Evolutionary conservation across 2,329 filamentous ascomycete species (phyloP).

Genomic region (Xylariaceae sp.): DNA sequence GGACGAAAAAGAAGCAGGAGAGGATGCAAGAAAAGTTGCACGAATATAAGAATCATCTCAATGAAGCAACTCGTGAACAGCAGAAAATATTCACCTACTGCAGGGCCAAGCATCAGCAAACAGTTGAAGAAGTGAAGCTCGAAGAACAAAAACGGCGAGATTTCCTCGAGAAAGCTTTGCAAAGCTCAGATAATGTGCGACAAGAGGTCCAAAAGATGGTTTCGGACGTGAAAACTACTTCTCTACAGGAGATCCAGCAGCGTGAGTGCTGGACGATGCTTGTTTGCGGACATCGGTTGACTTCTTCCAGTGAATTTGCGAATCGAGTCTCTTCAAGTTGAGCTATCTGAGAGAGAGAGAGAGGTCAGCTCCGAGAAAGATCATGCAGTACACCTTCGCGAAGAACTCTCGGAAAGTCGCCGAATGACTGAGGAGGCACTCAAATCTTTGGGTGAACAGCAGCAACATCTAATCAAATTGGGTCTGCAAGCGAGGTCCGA

Average conservation of each 20-base stretch:
- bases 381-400: slow-evolving; percentile 15
- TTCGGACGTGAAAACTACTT: slow-evolving; percentile 10
- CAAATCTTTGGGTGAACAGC: slow-evolving; percentile 18
- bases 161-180: slow-evolving; percentile 26
- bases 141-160: slow-evolving; percentile 35
- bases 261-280: slow-evolving; percentile 12
- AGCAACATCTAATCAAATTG: slow-evolving; percentile 20
- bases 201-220: slow-evolving; percentile 19
- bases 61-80: slow-evolving; percentile 46
- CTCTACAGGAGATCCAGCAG: slow-evolving; percentile 16
- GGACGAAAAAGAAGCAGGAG: slow-evolving; percentile 19
- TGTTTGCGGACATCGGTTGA: slow-evolving; percentile 9
- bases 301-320: slow-evolving; percentile 18
- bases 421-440: slow-evolving; percentile 19
- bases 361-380: slow-evolving; percentile 22
- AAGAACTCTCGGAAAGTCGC: slow-evolving; percentile 20
- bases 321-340: slow-evolving; percentile 15
- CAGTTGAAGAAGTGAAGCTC: slow-evolving; percentile 34
- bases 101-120: slow-evolving; percentile 33
- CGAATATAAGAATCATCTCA: slow-evolving; percentile 39
- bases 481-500: slow-evolving; percentile 9
- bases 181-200: slow-evolving; percentile 11
- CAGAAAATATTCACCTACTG: slow-evolving; percentile 40
- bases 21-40: slow-evolving; percentile 36
- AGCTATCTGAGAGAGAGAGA: slow-evolving; percentile 22